Base-by-base conservation (phyloP, 2,329 filamentous ascomycete genomes). In the Trichoderma sp. region DNA sequence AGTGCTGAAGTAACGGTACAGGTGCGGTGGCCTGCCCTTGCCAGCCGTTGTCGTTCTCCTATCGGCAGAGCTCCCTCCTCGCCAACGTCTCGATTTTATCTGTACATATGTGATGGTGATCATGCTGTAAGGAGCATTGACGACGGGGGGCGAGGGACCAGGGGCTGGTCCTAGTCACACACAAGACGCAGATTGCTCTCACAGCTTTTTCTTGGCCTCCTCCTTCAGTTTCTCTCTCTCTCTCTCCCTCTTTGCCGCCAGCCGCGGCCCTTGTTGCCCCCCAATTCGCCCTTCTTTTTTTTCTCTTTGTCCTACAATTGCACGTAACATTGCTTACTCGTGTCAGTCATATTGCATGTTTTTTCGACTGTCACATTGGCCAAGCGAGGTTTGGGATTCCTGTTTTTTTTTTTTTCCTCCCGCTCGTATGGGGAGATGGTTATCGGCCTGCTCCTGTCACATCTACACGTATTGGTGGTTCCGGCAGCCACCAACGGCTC, bases 91-190 rank as follows among this genome's bases (percentile, higher is more conserved):
- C 45, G 50, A n/a, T 50, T 60, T 58, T 64, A 45, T 29, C 35
- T 45, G 53, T 53, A 52, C 52, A 35, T 64, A 68, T 68, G 67
- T 59, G 67, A 64, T 64, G 67, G 35, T 68, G 59, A 68, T 68
- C 59, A 64, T 52, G 39, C 57, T 60, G 68, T 67, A 64, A 50
- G 67, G 67, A 68, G 67, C 54, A 58, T 45, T 22, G 25, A 48
- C 42, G 56, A 67, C 34, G 34, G 56, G 39, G 35, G 48, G 39
- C 12, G 58, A 50, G 39, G 25, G 50, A 42, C 22, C 19, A 27
- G 57, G 52, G 66, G 34, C 37, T 25, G 60, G 59, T 45, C 52
- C 53, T 54, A 13, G 59, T 59, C 53, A 54, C 53, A 64, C 67
- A 52, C 48, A 45, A 37, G 34, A 54, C 25, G 37, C 52, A 48